Evolutionary conservation across 129 eudicot genomes (phyloP), one percentile per base, ranked within the genome.

Genomic region (Tagetes patula): DNA sequence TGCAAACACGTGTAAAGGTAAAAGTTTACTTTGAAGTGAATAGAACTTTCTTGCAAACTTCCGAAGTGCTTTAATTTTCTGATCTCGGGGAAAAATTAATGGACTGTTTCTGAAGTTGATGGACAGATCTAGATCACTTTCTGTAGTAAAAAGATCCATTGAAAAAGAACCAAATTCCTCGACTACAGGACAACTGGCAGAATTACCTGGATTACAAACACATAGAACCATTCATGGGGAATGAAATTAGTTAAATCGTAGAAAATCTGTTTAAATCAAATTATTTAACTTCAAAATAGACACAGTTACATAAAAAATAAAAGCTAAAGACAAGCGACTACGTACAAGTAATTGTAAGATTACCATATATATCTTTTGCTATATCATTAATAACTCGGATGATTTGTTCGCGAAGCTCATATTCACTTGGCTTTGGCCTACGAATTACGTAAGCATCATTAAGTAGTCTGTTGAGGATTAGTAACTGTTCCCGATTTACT

Each of bases 111-210:
- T 81, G 73, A 95, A 91, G 76, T 95, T 95, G 40, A 95, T 85
- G 3, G 99, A 95, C 41, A 95, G 85, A 81, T 95, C 99, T 4
- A 95, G 82, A 81, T 95, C 99, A 81, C 99, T 95, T 65, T 65
- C 84, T 41, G 88, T 30, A 72, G 86, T 82, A 82, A 95, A 95
- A 61, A 95, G 87, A 81, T 95, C 96, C 99, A 95, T 95, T 45
- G 85, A 78, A 69, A 86, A 91, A 53, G 99, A 95, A 71, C 99
- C 99, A 77, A 95, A 95, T 63, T 76, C 96, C 84, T 77, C 89
- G 47, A 95, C 96, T 48, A 70, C 82, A 4, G 99, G 99, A 80
- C 70, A 80, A 38, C 76, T 67, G 34, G 76, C 62, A 52, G 77
- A 41, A 10, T 80, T 30, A 14, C 91, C 99, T 94, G 82, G 67